Conservation (phyloP, 2,329 filamentous ascomycete genomes). For the Aspergillus sp. region DNA sequence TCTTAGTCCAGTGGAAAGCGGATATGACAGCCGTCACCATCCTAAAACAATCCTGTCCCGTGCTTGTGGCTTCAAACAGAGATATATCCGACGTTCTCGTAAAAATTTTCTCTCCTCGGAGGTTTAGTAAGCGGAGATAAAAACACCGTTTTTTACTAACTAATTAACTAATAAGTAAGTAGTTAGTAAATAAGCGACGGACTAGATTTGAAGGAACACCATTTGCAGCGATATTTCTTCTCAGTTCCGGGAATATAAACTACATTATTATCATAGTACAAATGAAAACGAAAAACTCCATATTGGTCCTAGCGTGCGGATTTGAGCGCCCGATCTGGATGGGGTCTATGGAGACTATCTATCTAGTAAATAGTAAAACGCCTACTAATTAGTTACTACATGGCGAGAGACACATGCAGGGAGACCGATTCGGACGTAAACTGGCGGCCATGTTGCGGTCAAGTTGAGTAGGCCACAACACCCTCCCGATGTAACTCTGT, state of each 20-base stretch:
- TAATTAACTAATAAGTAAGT: no score
- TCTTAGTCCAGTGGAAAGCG: neutral
- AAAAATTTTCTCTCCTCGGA: neutral
- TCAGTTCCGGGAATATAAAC: no score
- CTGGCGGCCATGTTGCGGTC: slow-evolving; percentile 3
- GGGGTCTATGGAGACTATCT: neutral
- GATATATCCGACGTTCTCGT: neutral
- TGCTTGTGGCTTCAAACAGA: neutral
- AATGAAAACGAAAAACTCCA: neutral
- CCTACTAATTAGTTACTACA: no score
- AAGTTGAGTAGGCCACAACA: neutral
- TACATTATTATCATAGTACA: neutral
- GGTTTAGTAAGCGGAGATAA: neutral
- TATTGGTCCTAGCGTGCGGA: neutral
- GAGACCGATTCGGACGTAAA: neutral
- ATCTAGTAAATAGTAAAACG: neutral
- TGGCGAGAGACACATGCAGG: neutral
- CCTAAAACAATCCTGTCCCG: neutral
- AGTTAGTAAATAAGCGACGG: no score
- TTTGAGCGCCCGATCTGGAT: neutral
- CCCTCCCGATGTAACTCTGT: neutral
- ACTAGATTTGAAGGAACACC: no score
- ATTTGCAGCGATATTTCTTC: neutral
- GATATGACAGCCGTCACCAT: neutral
- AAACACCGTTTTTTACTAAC: no score